Percentiles rank a stretch among this genome's conserved stretches.
Evolutionary conservation across 2,329 filamentous ascomycete species (phyloP).

Genomic region (Colletotrichum tofieldiae): DNA sequence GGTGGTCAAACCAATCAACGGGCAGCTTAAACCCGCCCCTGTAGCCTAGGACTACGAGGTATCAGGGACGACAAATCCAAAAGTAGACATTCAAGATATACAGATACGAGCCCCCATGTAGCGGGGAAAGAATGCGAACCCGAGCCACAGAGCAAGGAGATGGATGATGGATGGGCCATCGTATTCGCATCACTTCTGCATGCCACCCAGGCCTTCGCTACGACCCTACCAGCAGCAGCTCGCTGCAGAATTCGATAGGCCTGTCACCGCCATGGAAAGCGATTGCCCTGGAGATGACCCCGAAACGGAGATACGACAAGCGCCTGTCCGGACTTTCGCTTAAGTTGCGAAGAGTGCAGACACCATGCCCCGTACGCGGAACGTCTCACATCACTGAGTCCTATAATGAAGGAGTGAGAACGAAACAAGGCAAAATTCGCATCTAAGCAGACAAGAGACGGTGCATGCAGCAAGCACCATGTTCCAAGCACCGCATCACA

Average conservation of each 20-base stretch:
- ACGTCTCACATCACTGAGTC: neutral
- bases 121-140: neutral
- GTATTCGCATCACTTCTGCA: slow-evolving; percentile 7
- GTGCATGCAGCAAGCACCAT: neutral
- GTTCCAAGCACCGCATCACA: neutral
- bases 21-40: too few species aligned
- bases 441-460: neutral
- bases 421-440: neutral
- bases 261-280: neutral
- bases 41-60: too few species aligned
- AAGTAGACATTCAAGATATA: neutral
- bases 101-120: neutral
- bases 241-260: neutral
- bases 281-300: too few species aligned
- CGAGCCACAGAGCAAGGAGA: neutral
- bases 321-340: neutral
- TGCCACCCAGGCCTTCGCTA: too few species aligned
- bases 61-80: neutral
- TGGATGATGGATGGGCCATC: neutral
- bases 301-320: neutral
- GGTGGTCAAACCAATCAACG: neutral
- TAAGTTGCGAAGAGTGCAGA: neutral
- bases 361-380: neutral
- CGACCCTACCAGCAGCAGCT: neutral
- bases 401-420: too few species aligned